Base-by-base conservation (phyloP, 306 rosid species). In the Vachellia pachyceras region DNA sequence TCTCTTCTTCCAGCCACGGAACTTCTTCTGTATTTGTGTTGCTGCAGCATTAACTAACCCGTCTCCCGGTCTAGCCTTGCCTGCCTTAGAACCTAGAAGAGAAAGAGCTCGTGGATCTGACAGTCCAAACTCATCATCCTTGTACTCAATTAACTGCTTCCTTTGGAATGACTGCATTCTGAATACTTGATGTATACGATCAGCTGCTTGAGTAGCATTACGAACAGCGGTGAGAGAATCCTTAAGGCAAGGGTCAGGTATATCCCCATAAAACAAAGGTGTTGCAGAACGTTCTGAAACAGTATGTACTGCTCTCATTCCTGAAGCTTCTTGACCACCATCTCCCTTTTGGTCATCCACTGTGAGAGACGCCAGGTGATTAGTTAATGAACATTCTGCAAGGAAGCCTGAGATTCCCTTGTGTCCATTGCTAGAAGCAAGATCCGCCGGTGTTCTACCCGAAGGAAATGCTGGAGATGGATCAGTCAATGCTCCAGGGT, bases 1-100 rank as follows among this genome's bases (percentile, higher is more conserved):
- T 88, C 97, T 94, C 86, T 84, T 90, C 88, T 77, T 92, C 97
- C 97, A 94, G 85, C 98, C 97, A 60, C 98, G 98, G 18, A 76
- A 94, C 86, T 94, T 94, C 64, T 94, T 94, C 91, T 94, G 98
- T 84, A 94, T 94, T 39, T 82, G 91, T 80, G 77, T 57, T 18
- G 98, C 98, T 41, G 98, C 97, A 68, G 88, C 54, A 81, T 92
- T 81, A 78, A 76, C 85, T 41, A 76, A 82, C 74, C 90, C 88
- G 73, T 88, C 69, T 73, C 79, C 80, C 58, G 73, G 86, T 84
- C 95, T 86, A 7, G 89, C 82, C 86, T 87, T 94, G 81, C 73
- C 8, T 33, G 81, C 49, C 86, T 86, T 92, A 11, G 90, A 72
- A 57, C 89, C 84, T 55, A 90, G 35, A 72, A 89, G 76, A 42